Base-by-base conservation (phyloP, 441 rosid genomes). In the Syzygium malaccense region DNA sequence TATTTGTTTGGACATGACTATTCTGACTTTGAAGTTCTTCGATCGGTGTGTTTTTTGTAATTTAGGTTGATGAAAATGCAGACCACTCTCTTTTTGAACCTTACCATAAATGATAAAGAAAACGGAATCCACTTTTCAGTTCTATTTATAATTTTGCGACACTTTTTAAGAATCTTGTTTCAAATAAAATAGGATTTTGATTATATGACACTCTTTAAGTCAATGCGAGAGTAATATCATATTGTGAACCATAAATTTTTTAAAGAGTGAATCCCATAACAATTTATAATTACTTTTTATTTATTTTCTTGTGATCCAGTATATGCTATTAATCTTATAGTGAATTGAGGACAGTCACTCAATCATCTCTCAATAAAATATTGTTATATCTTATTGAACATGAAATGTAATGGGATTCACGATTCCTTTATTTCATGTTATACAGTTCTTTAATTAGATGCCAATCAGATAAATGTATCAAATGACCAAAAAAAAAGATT, bases 381-480 rank as follows among this genome's bases (percentile, higher is more conserved):
- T 37, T 11, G 49, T 15, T 10, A 71, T 37, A 14, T 26, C 64
- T 58, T 25, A 58, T 41, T 10, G 28, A 11, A 71, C 28, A 11
- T 71, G 20, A 33, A 68, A 33, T 3, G 0, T 8, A 6, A 33
- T 0, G 48, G 14, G 10, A 19, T 37, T 71, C 14, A 5, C 14
- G 8, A 11, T 71, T 68, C 80, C 14, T 33, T 10, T 32, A 0
- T 71, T 20, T 2, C 28, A 25, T 7, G 49, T 14, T 71, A 33
- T 0, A 14, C 26, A 0, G 49, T 41, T 71, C 49, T 37, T 71
- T 20, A 37, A 41, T 37, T 20, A 37, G 1, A 3, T 20, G 11
- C 25, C 48, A 0, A 33, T 33, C 4, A 19, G 48, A 68, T 10
- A 33, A 10, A 5, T 68, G 45, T 33, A 33, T 62, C 68, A 6